Evolutionary conservation across 179 eudicot genomes (phyloP).

Genomic region (Silene noctiflora): DNA sequence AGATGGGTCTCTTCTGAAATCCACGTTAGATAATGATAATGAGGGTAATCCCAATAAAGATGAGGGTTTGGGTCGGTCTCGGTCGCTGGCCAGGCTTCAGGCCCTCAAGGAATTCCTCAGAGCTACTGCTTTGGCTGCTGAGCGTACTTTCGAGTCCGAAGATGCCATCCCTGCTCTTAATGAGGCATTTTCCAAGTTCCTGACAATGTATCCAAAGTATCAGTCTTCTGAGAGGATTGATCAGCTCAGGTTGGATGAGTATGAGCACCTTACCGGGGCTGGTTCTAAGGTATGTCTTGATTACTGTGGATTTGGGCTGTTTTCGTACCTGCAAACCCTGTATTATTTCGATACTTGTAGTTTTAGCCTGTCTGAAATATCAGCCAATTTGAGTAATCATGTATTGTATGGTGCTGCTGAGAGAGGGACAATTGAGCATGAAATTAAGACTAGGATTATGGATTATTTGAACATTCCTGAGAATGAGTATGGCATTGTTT

Average conservation of each 20-base stretch:
- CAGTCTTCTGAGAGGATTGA: slow-evolving; percentile 83
- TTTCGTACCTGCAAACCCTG: slow-evolving; percentile 80
- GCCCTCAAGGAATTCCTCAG: slow-evolving; percentile 77
- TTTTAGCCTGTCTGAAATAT: slow-evolving; percentile 91
- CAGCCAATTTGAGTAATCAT: slow-evolving; percentile 95
- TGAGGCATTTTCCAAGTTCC: slow-evolving; percentile 81
- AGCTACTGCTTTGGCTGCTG: slow-evolving; percentile 94
- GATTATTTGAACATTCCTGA: slow-evolving; percentile 97
- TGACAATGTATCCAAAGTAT: slow-evolving; percentile 93
- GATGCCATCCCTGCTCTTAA: slow-evolving; percentile 67
- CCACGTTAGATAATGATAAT: slow-evolving; percentile 51
- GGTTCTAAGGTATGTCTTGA: slow-evolving; percentile 91
- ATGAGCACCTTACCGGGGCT: slow-evolving; percentile 59
- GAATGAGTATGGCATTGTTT: slow-evolving; percentile 93
- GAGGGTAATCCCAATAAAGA: slow-evolving; percentile 55
- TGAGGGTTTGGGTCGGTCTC: slow-evolving; percentile 71
- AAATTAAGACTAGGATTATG: slow-evolving; percentile 81
- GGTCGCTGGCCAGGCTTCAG: slow-evolving; percentile 78
- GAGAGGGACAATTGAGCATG: slow-evolving; percentile 86
- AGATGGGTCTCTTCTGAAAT: slow-evolving; percentile 82
- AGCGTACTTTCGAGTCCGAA: slow-evolving; percentile 61
- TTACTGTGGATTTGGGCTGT: slow-evolving; percentile 94
- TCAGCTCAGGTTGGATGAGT: slow-evolving; percentile 83
- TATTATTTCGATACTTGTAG: slow-evolving; percentile 89
- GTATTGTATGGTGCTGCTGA: slow-evolving; percentile 96